These are phyloP conservation scores for Ochetophila trinervis DNA, from an alignment of 306 rosid species.

Conservation along the genomic window DNA sequence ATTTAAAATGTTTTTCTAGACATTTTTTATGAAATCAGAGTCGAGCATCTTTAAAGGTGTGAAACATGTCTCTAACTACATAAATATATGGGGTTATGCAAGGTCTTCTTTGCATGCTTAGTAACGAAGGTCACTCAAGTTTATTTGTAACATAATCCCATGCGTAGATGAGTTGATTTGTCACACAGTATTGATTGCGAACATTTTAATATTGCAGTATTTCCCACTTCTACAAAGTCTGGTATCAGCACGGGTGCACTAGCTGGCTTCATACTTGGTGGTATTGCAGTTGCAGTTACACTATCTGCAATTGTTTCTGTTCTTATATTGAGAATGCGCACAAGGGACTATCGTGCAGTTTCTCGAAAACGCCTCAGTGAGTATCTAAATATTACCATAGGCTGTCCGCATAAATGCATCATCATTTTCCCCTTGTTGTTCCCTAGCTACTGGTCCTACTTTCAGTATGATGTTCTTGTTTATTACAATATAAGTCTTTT, in stretches of 20 bases:
- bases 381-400: slow-evolving; percentile 32
- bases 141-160: background rate
- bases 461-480: background rate
- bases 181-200: slow-evolving; percentile 20
- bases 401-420: background rate
- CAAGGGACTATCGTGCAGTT: slow-evolving; percentile 32
- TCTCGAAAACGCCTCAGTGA: slow-evolving; percentile 65
- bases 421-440: background rate
- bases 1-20: slow-evolving; percentile 18
- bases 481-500: background rate
- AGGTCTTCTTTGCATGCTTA: background rate
- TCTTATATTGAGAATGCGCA: slow-evolving; percentile 46
- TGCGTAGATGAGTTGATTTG: background rate
- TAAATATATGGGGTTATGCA: background rate
- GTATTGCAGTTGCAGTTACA: slow-evolving; percentile 59
- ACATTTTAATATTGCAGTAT: slow-evolving; percentile 43
- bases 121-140: background rate
- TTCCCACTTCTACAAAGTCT: slow-evolving; percentile 26
- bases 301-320: slow-evolving; percentile 64
- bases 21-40: slow-evolving; percentile 4
- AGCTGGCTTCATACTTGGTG: slow-evolving; percentile 69
- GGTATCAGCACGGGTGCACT: slow-evolving; percentile 62
- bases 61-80: background rate
- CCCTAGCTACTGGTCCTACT: background rate
- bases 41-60: background rate